phyloP scores from a whole-genome alignment of 75 land plant species.

The Picea glauca region DNA sequence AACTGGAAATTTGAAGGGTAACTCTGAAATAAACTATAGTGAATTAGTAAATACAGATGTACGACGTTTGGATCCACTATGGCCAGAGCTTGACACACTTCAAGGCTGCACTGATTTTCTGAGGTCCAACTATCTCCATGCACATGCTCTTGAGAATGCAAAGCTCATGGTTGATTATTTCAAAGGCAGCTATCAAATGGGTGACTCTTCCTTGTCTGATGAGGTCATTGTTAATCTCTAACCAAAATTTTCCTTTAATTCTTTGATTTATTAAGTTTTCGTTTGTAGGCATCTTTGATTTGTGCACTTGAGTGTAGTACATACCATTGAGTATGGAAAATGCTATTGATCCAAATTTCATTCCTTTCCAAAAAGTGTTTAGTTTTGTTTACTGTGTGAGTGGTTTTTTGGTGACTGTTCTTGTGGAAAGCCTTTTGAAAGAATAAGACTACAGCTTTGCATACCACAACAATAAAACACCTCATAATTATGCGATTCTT shows the following conservation, averaged over 20 bases:
- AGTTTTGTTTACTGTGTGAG: not conserved
- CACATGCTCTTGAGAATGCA: conserved; percentile 29
- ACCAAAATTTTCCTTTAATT: too few species aligned
- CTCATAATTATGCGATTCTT: not conserved
- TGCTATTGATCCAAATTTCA: not conserved
- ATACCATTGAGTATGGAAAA: not conserved
- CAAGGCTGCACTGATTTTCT: conserved; percentile 40
- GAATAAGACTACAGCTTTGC: not conserved
- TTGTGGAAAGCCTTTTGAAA: not conserved
- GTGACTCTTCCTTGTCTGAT: conserved; percentile 32
- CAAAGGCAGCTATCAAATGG: conserved; percentile 44
- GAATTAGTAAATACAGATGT: not conserved
- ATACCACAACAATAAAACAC: not conserved
- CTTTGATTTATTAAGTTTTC: too few species aligned
- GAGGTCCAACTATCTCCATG: conserved; percentile 25
- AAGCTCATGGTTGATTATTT: conserved; percentile 38
- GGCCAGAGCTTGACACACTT: conserved; percentile 33
- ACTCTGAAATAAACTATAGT: not conserved
- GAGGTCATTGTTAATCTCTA: conserved; percentile 17
- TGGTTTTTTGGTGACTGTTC: not conserved
- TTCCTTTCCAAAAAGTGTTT: not conserved
- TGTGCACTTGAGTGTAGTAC: not conserved
- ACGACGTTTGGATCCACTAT: conserved; percentile 12
- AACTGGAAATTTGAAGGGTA: not conserved
- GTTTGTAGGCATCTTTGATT: not conserved